Conservation (phyloP, 495 filamentous ascomycete genomes). For the Penicillium alfredii region DNA sequence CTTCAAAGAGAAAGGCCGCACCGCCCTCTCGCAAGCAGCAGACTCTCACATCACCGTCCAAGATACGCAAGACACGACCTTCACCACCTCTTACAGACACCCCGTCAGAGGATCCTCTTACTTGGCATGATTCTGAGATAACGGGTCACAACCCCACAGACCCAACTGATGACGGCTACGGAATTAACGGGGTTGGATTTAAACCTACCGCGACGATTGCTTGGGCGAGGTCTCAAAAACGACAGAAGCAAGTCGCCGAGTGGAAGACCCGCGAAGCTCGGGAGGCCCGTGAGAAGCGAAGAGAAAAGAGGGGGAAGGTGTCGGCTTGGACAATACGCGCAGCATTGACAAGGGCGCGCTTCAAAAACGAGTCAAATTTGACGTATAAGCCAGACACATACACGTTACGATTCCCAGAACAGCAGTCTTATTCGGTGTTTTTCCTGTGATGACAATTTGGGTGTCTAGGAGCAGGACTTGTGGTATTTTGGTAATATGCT, state of each 20-base stretch:
- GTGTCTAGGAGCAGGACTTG: slow-evolving; percentile 2
- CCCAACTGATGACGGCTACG: slow-evolving; percentile 70
- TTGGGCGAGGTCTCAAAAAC: slow-evolving; percentile 64
- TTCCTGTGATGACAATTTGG: slow-evolving; percentile 1
- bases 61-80: slow-evolving; percentile 24
- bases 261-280: slow-evolving; percentile 76
- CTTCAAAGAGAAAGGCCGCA: slow-evolving; percentile 15
- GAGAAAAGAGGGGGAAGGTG: slow-evolving; percentile 52
- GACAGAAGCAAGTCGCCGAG: slow-evolving; percentile 75
- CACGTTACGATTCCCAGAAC: too few species aligned
- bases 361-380: slow-evolving; percentile 43
- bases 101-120: slow-evolving; percentile 45
- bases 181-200: slow-evolving; percentile 88
- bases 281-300: slow-evolving; percentile 73
- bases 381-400: slow-evolving; percentile 27
- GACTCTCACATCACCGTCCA: slow-evolving; percentile 19
- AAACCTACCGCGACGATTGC: slow-evolving; percentile 80
- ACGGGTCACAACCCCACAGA: slow-evolving; percentile 72
- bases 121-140: slow-evolving; percentile 81
- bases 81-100: slow-evolving; percentile 47
- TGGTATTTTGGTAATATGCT: slow-evolving; percentile 1
- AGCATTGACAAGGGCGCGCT: slow-evolving; percentile 30
- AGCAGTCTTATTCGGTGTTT: not conserved
- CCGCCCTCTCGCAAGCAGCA: slow-evolving; percentile 23
- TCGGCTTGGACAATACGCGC: slow-evolving; percentile 25